Base-by-base conservation (phyloP, 192 early-diverging fungal species). In the Coemansia sp. region DNA sequence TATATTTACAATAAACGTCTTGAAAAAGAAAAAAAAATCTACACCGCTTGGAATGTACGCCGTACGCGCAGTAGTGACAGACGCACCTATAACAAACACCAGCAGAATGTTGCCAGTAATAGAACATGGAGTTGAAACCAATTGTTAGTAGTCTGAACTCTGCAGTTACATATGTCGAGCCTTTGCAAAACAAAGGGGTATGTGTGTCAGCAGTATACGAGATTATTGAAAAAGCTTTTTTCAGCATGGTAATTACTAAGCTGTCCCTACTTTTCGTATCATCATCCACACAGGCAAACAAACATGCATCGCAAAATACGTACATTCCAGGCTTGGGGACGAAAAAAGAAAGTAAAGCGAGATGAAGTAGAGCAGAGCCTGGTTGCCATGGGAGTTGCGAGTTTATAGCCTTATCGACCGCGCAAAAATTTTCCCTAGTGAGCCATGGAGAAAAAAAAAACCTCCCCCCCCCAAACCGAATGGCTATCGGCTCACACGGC, bases 201-300 rank as follows among this genome's bases (percentile, higher is more conserved):
- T 4, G 34, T 5, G 45, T 19, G 58, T 46, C 20, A 50, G 42
- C 17, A 41, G 61, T 22, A 39, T 64, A 70, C 75, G 75, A 76
- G 68, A 76, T 69, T 58, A 39, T 55, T 24, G 31, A 20, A 70
- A 68, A 77, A 64, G 46, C 55, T 70, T 68, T 72, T 27, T 29
- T 77, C 70, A 64, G 62, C 75, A 77, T 44, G 29, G 39, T 13
- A 46, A 31, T 48, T 31, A 29, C 62, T 72, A 63, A 64, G 75
- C 40, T 77, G 75, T 77, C 75, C 75, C 75, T 77, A 77, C 75
- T 72, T 71, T 70, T 65, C 19, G 59, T 45, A n/a, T 77, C 75
- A 77, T 77, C 75, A 77, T 69, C 13, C 74, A 76, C 74, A 42
- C 15, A n/a, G 13, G 9, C 29, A 36, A 34, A 7, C 22, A 32